A percentile compares a stretch with the other conserved stretches of the same genome.
Evolutionary conservation across 345 rosid species (phyloP).

Genomic region (Eutrema yunnanense): DNA sequence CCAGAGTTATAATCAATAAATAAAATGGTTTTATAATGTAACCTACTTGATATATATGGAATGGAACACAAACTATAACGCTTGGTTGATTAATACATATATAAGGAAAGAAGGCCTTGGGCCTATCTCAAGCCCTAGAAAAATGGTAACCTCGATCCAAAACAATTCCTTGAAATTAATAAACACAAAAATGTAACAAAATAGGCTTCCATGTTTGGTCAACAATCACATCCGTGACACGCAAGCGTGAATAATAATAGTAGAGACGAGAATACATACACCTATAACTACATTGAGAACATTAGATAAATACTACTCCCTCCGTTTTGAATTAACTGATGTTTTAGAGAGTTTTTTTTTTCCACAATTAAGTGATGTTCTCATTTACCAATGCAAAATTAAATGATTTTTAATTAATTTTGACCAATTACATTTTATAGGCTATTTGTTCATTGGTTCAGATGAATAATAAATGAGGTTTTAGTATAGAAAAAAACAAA

Average conservation of each 20-base stretch:
- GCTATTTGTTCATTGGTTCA: no score
- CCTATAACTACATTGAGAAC: neutral
- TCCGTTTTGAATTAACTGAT: no score
- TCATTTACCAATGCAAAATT: no score
- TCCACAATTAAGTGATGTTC: no score
- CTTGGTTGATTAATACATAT: no score
- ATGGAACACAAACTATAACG: neutral
- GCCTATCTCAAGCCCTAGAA: neutral
- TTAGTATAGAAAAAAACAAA: no score
- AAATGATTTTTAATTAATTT: no score
- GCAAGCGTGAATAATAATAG: constrained; percentile 17
- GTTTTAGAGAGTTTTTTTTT: no score
- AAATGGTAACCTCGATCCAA: neutral
- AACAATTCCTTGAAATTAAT: neutral
- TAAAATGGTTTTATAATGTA: neutral
- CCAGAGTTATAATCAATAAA: neutral
- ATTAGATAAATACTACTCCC: neutral
- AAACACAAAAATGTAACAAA: constrained; percentile 13
- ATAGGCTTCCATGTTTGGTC: constrained; percentile 30
- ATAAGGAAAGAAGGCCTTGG: no score
- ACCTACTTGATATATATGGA: neutral
- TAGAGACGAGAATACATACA: neutral
- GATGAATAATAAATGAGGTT: no score
- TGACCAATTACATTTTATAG: no score
- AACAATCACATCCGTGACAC: constrained; percentile 47